These are phyloP conservation scores for apple (Malus domestica) DNA, from an alignment of 306 rosid species.

Conservation along the genomic window ASM211411v1 NC_041790.1:20041501-20042000, in stretches of 20 bases:
- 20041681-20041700: no score
- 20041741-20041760: background rate
- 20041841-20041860: background rate
- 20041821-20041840: background rate
- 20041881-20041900: background rate
- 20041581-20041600: background rate
- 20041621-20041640: background rate
- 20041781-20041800: background rate
- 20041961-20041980: constrained; percentile 69
- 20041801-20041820: background rate
- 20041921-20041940: constrained; percentile 12
- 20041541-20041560: no score
- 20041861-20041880: background rate
- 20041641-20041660: no score
- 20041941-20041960: constrained; percentile 64
- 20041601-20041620: background rate
- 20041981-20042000: constrained; percentile 56
- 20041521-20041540: no score
- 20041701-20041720: no score
- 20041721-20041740: no score
- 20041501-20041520: rapidly evolving
- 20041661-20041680: no score
- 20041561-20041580: no score
- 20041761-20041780: background rate
- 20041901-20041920: background rate